phyloP scores from a whole-genome alignment of 2,329 filamentous ascomycete genomes.

The Monosporascus sp. region DNA sequence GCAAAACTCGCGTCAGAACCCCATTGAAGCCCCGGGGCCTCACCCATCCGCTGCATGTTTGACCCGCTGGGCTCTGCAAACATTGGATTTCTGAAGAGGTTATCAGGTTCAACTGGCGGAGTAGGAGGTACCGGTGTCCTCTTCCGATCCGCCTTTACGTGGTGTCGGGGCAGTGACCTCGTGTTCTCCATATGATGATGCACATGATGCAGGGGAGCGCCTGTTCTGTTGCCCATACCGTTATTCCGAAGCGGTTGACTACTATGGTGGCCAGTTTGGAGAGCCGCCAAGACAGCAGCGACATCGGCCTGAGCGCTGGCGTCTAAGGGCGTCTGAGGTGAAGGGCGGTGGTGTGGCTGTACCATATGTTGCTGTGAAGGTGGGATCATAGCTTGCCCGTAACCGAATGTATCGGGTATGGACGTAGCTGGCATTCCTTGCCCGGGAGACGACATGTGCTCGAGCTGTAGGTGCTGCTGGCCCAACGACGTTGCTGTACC shows the following conservation, averaged over 20 bases:
- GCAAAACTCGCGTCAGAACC: constrained; percentile 65
- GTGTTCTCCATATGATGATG: constrained; percentile 13
- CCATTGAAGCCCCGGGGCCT: constrained; percentile 51
- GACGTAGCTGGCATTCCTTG: constrained; percentile 20
- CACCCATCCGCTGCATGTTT: constrained; percentile 24
- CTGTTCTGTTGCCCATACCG: constrained; percentile 9
- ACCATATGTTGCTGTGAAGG: constrained; percentile 12
- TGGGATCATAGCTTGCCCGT: constrained; percentile 18
- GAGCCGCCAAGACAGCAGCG: constrained; percentile 24
- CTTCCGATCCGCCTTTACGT: constrained; percentile 10
- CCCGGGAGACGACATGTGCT: constrained; percentile 20
- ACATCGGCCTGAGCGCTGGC: constrained; percentile 21
- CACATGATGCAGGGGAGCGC: constrained; percentile 13
- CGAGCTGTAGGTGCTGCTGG: constrained; percentile 36
- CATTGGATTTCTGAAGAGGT: constrained; percentile 38
- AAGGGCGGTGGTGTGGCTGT: constrained; percentile 12
- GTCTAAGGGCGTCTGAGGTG: constrained; percentile 15
- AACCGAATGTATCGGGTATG: constrained; percentile 23
- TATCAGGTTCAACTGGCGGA: constrained; percentile 15
- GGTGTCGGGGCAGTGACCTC: constrained; percentile 10
- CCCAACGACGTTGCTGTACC: constrained; percentile 61
- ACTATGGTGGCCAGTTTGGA: constrained; percentile 23
- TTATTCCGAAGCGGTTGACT: constrained; percentile 10
- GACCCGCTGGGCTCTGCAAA: constrained; percentile 24
- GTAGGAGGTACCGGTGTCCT: constrained; percentile 18